Conservation (phyloP, 441 rosid genomes). For the Dalechampia spathulata region DNA sequence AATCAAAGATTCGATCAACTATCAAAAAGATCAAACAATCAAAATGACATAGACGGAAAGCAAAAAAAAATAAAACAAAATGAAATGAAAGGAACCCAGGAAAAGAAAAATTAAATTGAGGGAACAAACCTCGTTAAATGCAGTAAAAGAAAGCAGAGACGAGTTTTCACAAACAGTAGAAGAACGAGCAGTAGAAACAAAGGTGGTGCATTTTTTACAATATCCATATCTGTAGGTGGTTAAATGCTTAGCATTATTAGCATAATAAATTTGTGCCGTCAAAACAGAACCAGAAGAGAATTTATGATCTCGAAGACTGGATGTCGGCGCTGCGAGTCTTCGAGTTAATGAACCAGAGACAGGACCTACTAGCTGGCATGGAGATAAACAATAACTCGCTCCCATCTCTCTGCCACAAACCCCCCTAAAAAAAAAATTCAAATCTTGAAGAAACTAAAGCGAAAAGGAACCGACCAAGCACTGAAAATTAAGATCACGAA, state of each 20-base stretch:
- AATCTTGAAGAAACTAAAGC: neutral
- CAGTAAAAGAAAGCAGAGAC: slow-evolving; percentile 22
- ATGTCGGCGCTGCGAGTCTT: neutral
- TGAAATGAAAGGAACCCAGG: neutral
- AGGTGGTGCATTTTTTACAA: neutral
- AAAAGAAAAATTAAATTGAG: neutral
- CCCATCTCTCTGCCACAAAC: slow-evolving; percentile 4
- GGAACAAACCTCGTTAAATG: slow-evolving; percentile 45
- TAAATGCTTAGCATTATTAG: neutral
- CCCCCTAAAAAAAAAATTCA: neutral
- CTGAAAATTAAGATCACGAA: too few species aligned
- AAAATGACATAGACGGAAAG: neutral
- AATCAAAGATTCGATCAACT: slow-evolving; percentile 80
- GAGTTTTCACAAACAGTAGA: slow-evolving; percentile 25
- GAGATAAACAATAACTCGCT: slow-evolving; percentile 11
- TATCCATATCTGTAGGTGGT: neutral
- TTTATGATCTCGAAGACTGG: slow-evolving; percentile 4
- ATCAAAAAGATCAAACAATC: slow-evolving; percentile 2
- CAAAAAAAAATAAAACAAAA: too few species aligned
- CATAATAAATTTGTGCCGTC: neutral
- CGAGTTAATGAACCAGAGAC: slow-evolving; percentile 1
- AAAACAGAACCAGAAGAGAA: neutral
- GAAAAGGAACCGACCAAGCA: too few species aligned
- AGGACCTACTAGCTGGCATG: slow-evolving; percentile 7
- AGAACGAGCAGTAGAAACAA: slow-evolving; percentile 21